A percentile compares a stretch with the other conserved stretches of the same genome.
These are phyloP conservation scores for Monocercomonoides exilis DNA, from an alignment of 78 protist genomes.

Conservation along the genomic window DNA sequence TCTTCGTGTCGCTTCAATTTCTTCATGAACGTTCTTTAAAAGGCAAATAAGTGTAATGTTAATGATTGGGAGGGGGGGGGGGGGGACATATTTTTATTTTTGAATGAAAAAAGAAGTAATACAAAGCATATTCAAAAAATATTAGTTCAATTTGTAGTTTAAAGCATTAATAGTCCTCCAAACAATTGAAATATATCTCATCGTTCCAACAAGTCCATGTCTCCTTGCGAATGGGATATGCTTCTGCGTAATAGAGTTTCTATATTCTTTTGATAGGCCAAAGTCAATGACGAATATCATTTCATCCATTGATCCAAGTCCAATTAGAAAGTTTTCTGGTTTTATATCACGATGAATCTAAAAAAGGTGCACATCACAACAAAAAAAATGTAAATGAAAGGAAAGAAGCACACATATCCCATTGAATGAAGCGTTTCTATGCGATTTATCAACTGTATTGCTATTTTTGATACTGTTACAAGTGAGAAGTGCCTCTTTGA, in stretches of 20 bases:
- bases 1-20: background rate
- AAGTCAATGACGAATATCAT: constrained; percentile 36
- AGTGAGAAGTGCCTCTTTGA: background rate
- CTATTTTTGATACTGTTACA: background rate
- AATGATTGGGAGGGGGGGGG: too few species aligned
- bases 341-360: constrained; percentile 32
- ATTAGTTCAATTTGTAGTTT: too few species aligned
- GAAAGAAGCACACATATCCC: too few species aligned
- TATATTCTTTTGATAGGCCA: constrained; percentile 33
- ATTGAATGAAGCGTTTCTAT: background rate
- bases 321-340: constrained; percentile 52
- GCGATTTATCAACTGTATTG: background rate
- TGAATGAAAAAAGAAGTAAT: too few species aligned
- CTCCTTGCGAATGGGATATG: background rate
- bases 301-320: background rate
- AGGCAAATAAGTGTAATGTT: too few species aligned
- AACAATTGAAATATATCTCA: background rate
- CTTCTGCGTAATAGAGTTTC: background rate
- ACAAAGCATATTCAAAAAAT: too few species aligned
- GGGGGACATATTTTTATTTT: too few species aligned
- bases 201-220: background rate
- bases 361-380: too few species aligned
- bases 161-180: too few species aligned
- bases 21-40: background rate
- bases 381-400: too few species aligned